phyloP scores from a whole-genome alignment of 2,329 filamentous ascomycete genomes.

The Diatrype stigma region DNA sequence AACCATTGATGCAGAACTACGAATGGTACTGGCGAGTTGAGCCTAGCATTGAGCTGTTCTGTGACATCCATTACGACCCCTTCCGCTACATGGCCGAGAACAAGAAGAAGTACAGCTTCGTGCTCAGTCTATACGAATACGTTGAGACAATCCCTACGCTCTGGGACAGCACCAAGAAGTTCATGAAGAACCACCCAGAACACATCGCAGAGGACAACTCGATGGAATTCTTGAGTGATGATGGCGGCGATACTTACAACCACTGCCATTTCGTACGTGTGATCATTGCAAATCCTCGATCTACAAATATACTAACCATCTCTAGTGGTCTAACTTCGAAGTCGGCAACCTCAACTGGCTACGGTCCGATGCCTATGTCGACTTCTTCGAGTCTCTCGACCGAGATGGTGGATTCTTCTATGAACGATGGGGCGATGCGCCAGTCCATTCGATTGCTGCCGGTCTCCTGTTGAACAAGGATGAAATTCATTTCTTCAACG shows the following conservation, averaged over 20 bases:
- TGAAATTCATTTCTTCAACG: conserved; percentile 97
- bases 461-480: conserved; percentile 83
- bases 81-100: conserved; percentile 96
- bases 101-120: conserved; percentile 97
- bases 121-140: conserved; percentile 93
- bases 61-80: conserved; percentile 91
- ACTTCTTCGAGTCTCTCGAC: conserved; percentile 88
- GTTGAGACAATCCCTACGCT: conserved; percentile 92
- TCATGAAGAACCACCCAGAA: conserved; percentile 85
- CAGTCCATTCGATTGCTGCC: conserved; percentile 96
- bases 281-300: not conserved
- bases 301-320: conserved; percentile 20
- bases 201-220: conserved; percentile 81
- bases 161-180: conserved; percentile 93
- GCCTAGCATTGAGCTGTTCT: conserved; percentile 93
- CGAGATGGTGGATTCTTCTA: conserved; percentile 96
- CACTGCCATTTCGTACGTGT: conserved; percentile 87
- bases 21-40: conserved; percentile 99
- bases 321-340: conserved; percentile 97
- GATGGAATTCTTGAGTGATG: conserved; percentile 87
- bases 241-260: conserved; percentile 89
- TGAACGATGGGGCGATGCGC: conserved; percentile 96
- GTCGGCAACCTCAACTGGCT: conserved; percentile 93
- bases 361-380: conserved; percentile 79
- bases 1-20: conserved; percentile 88